A percentile compares a stretch with the other conserved stretches of the same genome.
Evolutionary conservation across 2,329 filamentous ascomycete species (phyloP).

Genomic region (Grosmannia clavigera): DNA sequence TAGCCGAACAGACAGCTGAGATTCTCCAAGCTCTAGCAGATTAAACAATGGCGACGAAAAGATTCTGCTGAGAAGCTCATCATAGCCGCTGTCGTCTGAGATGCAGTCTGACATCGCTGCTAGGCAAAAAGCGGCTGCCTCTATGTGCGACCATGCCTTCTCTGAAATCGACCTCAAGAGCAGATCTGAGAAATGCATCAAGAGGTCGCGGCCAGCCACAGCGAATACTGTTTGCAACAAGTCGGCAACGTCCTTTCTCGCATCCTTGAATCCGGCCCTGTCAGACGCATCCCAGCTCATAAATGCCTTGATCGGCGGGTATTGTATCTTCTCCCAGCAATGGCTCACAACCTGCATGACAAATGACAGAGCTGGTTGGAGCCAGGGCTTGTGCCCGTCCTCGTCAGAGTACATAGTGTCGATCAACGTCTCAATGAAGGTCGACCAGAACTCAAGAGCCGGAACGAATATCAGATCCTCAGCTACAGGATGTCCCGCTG

Average conservation of each 20-base stretch:
- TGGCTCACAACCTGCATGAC: slow-evolving; percentile 53
- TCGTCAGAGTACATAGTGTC: slow-evolving; percentile 41
- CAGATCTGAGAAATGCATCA: slow-evolving; percentile 45
- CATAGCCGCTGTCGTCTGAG: slow-evolving; percentile 42
- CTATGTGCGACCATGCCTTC: slow-evolving; percentile 45
- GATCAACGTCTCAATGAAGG: slow-evolving; percentile 57
- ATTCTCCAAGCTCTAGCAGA: slow-evolving; percentile 36
- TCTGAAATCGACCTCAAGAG: slow-evolving; percentile 35
- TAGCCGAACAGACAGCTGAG: slow-evolving; percentile 46
- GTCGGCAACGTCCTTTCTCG: slow-evolving; percentile 68
- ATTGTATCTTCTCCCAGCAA: slow-evolving; percentile 57
- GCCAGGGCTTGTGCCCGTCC: slow-evolving; percentile 34
- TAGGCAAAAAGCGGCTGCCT: slow-evolving; percentile 50
- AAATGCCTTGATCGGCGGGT: slow-evolving; percentile 46
- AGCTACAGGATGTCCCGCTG: slow-evolving; percentile 52
- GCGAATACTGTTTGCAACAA: slow-evolving; percentile 61
- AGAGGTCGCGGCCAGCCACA: slow-evolving; percentile 41
- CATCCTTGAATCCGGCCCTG: slow-evolving; percentile 54
- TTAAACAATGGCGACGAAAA: slow-evolving; percentile 49
- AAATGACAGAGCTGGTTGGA: slow-evolving; percentile 42
- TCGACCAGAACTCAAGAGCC: slow-evolving; percentile 71
- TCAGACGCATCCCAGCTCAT: slow-evolving; percentile 59
- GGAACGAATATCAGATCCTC: slow-evolving; percentile 66
- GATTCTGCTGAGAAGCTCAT: slow-evolving; percentile 45
- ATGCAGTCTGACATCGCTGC: slow-evolving; percentile 55